Evolutionary conservation across 148 eudicot species (phyloP).

Genomic region (Tetragonia tetragonoides): DNA sequence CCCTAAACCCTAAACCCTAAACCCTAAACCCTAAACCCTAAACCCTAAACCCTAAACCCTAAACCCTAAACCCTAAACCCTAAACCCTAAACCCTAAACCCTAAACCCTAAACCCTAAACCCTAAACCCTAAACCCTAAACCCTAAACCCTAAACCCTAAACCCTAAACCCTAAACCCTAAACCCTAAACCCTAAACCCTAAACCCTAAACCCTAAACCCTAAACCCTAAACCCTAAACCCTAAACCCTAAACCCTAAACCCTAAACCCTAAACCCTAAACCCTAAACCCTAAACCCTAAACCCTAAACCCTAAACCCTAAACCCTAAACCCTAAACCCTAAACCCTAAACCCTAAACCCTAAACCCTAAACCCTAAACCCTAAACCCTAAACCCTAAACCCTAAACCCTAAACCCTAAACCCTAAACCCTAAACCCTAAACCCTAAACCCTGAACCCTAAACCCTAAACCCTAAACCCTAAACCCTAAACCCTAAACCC

Average conservation of each 20-base stretch:
- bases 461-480: slow-evolving; percentile 24
- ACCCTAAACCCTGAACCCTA: slow-evolving; percentile 21
- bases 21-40: too few species aligned
- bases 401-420: slow-evolving; percentile 11
- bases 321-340: slow-evolving; percentile 23
- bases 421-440: slow-evolving; percentile 20
- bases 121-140: too few species aligned
- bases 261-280: neutral
- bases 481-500: slow-evolving; percentile 26
- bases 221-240: slow-evolving; percentile 22
- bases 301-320: slow-evolving; percentile 28
- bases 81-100: too few species aligned
- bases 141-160: too few species aligned
- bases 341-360: slow-evolving; percentile 18
- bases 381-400: slow-evolving; percentile 19
- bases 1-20: too few species aligned
- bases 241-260: neutral
- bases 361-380: slow-evolving; percentile 20
- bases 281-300: slow-evolving; percentile 24
- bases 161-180: too few species aligned
- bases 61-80: too few species aligned
- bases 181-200: neutral
- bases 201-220: slow-evolving; percentile 11
- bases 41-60: too few species aligned
- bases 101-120: too few species aligned